Evolutionary conservation across 352 stramenopile genomes (phyloP).

Genomic region (Globisporangium middletonii): DNA sequence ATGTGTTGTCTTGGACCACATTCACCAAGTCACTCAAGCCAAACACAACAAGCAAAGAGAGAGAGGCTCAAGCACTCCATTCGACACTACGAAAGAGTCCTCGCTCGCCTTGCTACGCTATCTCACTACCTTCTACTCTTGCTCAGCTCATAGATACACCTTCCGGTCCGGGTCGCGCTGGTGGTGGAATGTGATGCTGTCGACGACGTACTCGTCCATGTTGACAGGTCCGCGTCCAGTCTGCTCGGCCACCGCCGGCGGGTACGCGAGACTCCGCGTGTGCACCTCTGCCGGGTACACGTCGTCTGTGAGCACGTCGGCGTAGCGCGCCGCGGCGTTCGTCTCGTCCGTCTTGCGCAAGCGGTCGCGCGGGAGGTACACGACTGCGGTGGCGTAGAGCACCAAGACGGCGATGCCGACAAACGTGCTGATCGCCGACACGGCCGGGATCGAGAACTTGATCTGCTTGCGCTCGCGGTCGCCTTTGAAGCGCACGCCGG

Average conservation of each 20-base stretch:
- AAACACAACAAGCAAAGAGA: no score
- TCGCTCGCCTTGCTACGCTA: no score
- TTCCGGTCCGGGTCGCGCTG: constrained; percentile 4
- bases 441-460: constrained; percentile 34
- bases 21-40: no score
- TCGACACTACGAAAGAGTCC: no score
- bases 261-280: constrained; percentile 20
- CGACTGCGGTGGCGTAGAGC: constrained; percentile 16
- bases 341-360: constrained; percentile 21
- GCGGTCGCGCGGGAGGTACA: constrained; percentile 27
- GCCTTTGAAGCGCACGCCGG: constrained; percentile 20
- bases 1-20: no score
- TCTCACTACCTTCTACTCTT: no score
- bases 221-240: constrained; percentile 14
- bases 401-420: constrained; percentile 29
- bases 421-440: constrained; percentile 35
- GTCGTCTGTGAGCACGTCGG: constrained; percentile 26
- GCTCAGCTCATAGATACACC: background rate
- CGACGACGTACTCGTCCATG: constrained; percentile 37
- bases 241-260: background rate
- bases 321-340: constrained; percentile 27
- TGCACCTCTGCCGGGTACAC: constrained; percentile 30
- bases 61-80: no score
- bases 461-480: constrained; percentile 39
- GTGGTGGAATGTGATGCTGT: constrained; percentile 30